These are phyloP conservation scores for Aspergillus kassunensis DNA, from an alignment of 495 filamentous ascomycete genomes.

Conservation along the genomic window DNA sequence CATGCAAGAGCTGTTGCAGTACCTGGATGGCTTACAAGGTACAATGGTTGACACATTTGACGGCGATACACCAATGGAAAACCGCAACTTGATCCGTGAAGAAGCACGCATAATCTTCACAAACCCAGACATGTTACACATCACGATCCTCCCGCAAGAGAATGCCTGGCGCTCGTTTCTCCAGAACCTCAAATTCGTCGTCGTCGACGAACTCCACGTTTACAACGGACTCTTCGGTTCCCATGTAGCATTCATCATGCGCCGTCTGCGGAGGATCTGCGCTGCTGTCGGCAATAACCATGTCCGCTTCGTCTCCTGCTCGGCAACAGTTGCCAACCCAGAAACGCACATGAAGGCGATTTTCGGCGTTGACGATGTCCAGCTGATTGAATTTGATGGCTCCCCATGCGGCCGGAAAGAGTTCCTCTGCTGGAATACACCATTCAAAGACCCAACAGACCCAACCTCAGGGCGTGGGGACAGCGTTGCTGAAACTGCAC, in stretches of 20 bases:
- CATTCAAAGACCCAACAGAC: conserved; percentile 85
- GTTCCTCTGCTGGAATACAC: conserved; percentile 97
- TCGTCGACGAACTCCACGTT: conserved; percentile 87
- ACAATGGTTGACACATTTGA: conserved; percentile 89
- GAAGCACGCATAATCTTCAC: conserved; percentile 94
- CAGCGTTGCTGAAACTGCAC: conserved; percentile 76
- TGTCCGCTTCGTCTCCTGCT: conserved; percentile 94
- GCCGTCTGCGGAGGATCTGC: conserved; percentile 81
- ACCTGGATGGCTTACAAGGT: conserved; percentile 71
- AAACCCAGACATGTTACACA: conserved; percentile 97
- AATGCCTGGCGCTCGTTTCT: conserved; percentile 85
- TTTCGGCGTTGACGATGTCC: conserved; percentile 80
- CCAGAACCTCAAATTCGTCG: conserved; percentile 84
- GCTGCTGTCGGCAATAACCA: conserved; percentile 84
- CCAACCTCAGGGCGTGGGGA: conserved; percentile 82
- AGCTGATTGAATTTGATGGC: conserved; percentile 83
- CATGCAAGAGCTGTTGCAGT: conserved; percentile 75
- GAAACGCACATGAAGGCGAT: conserved; percentile 87
- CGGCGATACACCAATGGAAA: conserved; percentile 83
- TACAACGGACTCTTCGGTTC: conserved; percentile 95
- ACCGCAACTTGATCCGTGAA: conserved; percentile 75
- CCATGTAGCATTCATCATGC: conserved; percentile 93
- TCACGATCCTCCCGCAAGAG: conserved; percentile 91
- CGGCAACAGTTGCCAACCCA: conserved; percentile 94
- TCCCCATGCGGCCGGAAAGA: conserved; percentile 92